Evolutionary conservation across 768 basidiomycete genomes (phyloP).

Genomic region (Pilatotrama ljubarskyi): DNA sequence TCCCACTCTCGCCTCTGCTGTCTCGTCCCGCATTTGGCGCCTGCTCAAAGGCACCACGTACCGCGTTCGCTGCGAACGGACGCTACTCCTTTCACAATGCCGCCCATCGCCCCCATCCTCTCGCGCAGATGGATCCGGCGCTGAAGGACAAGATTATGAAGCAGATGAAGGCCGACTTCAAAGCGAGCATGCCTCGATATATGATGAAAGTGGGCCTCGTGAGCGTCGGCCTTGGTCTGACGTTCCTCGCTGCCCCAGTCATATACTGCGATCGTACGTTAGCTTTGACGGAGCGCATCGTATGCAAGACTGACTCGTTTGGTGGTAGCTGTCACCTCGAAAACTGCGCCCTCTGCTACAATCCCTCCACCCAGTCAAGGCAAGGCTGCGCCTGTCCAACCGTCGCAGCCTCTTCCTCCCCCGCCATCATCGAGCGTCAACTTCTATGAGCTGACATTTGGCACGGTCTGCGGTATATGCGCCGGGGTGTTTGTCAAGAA

Average conservation of each 20-base stretch:
- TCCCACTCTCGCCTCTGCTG: constrained; percentile 3
- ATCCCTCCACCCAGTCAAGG: constrained; percentile 1
- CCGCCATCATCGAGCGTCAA: constrained; percentile 77
- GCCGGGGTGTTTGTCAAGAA: constrained; percentile 95
- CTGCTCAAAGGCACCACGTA: not conserved
- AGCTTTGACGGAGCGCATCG: too few species aligned
- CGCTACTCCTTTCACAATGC: constrained; percentile 26
- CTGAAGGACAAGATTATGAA: not conserved
- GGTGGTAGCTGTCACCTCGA: constrained; percentile 7
- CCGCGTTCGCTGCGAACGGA: not conserved
- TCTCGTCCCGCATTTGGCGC: constrained; percentile 7
- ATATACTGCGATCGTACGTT: constrained; percentile 58
- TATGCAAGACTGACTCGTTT: not conserved
- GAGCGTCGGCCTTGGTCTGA: constrained; percentile 47
- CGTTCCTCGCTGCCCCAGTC: constrained; percentile 35
- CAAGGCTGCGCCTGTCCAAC: constrained; percentile 6
- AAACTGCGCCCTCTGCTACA: not conserved
- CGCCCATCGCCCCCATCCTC: constrained; percentile 7
- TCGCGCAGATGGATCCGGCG: not conserved
- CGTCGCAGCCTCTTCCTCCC: constrained; percentile 39
- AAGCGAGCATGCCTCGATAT: not conserved
- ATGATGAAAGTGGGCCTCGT: constrained; percentile 32
- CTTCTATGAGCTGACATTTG: constrained; percentile 81
- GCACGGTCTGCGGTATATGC: constrained; percentile 85
- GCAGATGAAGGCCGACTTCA: not conserved